Conservation (phyloP, 257 asterid species). For the Ajuga chamaepitys region DNA sequence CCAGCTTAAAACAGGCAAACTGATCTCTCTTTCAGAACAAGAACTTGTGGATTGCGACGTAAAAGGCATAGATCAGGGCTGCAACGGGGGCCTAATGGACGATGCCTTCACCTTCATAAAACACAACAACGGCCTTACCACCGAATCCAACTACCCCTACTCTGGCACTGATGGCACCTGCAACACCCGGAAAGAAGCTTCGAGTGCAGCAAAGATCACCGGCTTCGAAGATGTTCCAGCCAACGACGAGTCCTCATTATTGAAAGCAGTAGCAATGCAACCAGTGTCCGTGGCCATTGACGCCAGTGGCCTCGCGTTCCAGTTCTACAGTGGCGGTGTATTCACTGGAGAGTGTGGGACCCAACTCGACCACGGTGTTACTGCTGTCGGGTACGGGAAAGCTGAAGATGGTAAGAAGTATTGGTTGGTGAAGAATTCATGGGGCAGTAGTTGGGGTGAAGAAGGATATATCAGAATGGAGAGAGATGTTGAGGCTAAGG, state of each 20-base stretch:
- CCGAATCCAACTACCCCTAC: too few species aligned
- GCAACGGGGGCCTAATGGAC: too few species aligned
- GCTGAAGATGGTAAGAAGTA: slow-evolving; percentile 11
- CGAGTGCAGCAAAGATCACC: slow-evolving; percentile 9
- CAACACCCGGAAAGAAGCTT: too few species aligned
- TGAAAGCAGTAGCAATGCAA: slow-evolving; percentile 21
- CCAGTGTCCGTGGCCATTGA: slow-evolving; percentile 13
- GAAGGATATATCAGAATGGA: too few species aligned
- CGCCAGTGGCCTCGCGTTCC: slow-evolving; percentile 1
- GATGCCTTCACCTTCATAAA: too few species aligned
- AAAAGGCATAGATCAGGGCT: not conserved
- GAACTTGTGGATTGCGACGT: slow-evolving; percentile 42
- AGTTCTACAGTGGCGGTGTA: too few species aligned
- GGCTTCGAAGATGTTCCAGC: slow-evolving; percentile 35
- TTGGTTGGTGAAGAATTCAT: slow-evolving; percentile 24
- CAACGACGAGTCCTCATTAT: slow-evolving; percentile 12
- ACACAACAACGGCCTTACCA: too few species aligned
- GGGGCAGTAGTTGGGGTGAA: too few species aligned
- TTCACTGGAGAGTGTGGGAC: slow-evolving; percentile 20
- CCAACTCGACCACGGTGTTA: slow-evolving; percentile 16
- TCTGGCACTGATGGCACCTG: too few species aligned
- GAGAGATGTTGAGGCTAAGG: too few species aligned
- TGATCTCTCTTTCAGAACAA: slow-evolving; percentile 34
- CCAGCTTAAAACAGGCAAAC: slow-evolving; percentile 17
- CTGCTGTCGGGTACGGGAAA: slow-evolving; percentile 17